A percentile compares a stretch with the other conserved stretches of the same genome.
phyloP scores from a whole-genome alignment of 2,329 filamentous ascomycete species.

The Colletotrichum nymphaeae region DNA sequence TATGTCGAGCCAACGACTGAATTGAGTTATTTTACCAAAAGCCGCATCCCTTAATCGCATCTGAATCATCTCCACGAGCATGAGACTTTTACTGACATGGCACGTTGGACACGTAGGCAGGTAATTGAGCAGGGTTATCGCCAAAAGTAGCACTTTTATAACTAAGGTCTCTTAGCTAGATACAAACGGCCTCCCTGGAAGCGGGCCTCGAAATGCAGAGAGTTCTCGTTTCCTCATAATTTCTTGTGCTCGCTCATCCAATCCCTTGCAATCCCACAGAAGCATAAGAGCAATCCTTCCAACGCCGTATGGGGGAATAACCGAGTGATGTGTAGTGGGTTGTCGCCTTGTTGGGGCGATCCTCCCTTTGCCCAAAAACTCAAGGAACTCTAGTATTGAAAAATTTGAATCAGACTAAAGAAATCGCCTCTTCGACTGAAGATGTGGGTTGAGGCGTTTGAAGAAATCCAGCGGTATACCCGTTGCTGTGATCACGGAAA shows the following conservation, averaged over 20 bases:
- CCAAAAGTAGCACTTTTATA: slow-evolving; percentile 23
- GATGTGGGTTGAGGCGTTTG: background rate
- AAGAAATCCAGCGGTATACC: background rate
- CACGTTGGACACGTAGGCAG: background rate
- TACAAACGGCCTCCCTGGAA: slow-evolving; percentile 6
- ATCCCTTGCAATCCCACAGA: background rate
- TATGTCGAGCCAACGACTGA: background rate
- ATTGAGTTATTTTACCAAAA: background rate
- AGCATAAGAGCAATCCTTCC: slow-evolving; percentile 6
- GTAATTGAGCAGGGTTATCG: background rate
- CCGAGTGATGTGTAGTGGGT: background rate
- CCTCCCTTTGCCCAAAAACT: slow-evolving; percentile 3
- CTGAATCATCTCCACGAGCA: background rate
- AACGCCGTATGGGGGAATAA: slow-evolving; percentile 31
- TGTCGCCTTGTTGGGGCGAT: background rate
- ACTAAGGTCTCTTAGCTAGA: slow-evolving; percentile 10
- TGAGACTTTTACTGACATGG: background rate
- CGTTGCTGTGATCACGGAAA: background rate
- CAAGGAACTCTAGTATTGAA: slow-evolving; percentile 4
- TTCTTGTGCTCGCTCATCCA: slow-evolving; percentile 25
- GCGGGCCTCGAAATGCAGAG: slow-evolving; percentile 20
- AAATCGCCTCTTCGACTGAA: background rate
- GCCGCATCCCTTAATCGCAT: background rate
- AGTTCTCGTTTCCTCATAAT: slow-evolving; percentile 29
- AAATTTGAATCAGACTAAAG: background rate